Evolutionary conservation across 305 asterid genomes (phyloP).

Genomic region (Solanum hybrid): DNA sequence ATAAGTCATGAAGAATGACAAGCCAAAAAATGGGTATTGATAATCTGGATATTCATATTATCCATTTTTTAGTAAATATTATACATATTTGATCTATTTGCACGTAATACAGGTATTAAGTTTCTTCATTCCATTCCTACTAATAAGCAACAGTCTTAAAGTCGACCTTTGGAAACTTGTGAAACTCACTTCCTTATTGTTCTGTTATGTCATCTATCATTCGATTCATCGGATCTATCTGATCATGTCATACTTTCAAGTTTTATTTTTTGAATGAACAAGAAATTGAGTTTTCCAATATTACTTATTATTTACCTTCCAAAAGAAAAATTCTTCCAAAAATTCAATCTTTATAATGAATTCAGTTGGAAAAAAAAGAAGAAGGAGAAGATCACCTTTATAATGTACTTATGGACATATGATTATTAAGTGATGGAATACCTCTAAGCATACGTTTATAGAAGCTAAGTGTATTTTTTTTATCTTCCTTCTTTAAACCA

Average conservation of each 20-base stretch:
- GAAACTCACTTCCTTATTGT: neutral
- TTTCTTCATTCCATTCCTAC: neutral
- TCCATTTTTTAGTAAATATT: no score
- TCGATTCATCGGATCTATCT: neutral
- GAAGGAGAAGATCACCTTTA: neutral
- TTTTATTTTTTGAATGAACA: neutral
- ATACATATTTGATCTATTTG: no score
- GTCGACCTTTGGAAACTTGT: neutral
- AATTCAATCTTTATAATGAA: neutral
- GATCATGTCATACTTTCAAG: neutral
- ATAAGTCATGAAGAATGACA: no score
- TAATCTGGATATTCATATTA: no score
- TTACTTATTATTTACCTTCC: neutral
- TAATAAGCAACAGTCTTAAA: neutral
- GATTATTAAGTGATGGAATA: neutral
- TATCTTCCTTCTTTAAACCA: neutral
- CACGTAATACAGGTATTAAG: neutral
- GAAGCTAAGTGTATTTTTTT: neutral
- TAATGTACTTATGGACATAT: neutral
- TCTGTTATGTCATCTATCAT: neutral
- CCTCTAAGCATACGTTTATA: neutral
- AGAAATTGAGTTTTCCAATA: neutral
- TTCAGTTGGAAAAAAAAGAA: neutral
- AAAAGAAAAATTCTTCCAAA: neutral
- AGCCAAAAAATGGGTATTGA: neutral